Conservation (phyloP, 2,329 filamentous ascomycete species). For the Verticillium zaregamsianum region DNA sequence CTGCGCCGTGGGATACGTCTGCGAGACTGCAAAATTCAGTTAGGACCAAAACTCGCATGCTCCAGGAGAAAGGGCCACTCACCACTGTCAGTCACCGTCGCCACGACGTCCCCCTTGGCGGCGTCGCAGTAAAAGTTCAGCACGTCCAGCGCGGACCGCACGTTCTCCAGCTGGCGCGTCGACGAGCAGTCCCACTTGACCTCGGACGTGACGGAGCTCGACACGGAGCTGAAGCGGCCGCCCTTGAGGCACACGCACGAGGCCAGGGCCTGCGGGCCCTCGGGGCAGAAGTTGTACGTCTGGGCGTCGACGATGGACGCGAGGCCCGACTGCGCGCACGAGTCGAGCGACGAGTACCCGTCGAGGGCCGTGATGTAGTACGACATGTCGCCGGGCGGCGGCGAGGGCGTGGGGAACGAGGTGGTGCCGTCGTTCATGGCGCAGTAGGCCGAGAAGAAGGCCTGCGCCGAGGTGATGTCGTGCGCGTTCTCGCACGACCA, state of each 20-base stretch:
- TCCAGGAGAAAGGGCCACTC: constrained; percentile 6
- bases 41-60: too few species aligned
- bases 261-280: constrained; percentile 43
- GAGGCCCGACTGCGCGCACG: constrained; percentile 40
- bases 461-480: constrained; percentile 43
- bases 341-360: constrained; percentile 37
- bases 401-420: constrained; percentile 38
- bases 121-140: constrained; percentile 47
- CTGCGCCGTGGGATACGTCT: constrained; percentile 18
- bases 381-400: constrained; percentile 49
- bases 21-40: constrained; percentile 8
- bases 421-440: constrained; percentile 44
- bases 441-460: constrained; percentile 49
- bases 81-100: constrained; percentile 35
- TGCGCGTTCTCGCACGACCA: constrained; percentile 41
- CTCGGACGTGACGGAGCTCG: constrained; percentile 36
- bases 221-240: constrained; percentile 37
- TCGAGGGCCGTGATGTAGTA: constrained; percentile 51
- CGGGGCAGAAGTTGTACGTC: constrained; percentile 35
- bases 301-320: constrained; percentile 34
- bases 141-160: constrained; percentile 41
- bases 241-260: constrained; percentile 50
- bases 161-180: constrained; percentile 34
- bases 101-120: constrained; percentile 35
- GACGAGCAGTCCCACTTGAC: constrained; percentile 41